Evolutionary conservation across 176 grass and related monocot species (phyloP).

Genomic region (Ensete ventricosum): DNA sequence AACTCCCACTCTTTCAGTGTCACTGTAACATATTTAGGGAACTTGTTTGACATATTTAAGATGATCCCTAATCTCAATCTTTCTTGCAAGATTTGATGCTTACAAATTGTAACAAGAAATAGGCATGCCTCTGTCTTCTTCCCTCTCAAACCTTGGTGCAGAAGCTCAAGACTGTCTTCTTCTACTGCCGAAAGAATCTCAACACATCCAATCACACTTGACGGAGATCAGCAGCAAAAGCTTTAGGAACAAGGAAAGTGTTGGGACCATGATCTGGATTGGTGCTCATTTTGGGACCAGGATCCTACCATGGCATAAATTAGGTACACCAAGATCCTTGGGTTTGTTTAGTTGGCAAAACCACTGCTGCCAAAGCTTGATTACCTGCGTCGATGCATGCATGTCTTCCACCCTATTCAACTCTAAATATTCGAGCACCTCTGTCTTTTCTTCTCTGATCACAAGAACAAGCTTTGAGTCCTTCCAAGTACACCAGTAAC

Average conservation of each 20-base stretch:
- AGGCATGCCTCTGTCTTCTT: neutral
- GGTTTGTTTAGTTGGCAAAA: neutral
- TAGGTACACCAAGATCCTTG: neutral
- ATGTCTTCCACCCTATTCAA: slow-evolving; percentile 7
- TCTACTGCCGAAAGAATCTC: neutral
- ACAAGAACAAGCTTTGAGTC: neutral
- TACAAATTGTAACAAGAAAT: too few species aligned
- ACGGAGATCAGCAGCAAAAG: slow-evolving; percentile 4
- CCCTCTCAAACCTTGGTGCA: neutral
- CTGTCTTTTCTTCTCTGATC: neutral
- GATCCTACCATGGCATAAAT: neutral
- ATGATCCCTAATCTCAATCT: too few species aligned
- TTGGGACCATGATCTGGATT: slow-evolving; percentile 1
- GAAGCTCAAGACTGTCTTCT: neutral
- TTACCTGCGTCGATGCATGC: slow-evolving; percentile 3
- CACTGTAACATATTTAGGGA: too few species aligned
- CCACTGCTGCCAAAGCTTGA: neutral
- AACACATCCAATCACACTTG: neutral
- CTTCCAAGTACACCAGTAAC: neutral
- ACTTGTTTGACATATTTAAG: too few species aligned
- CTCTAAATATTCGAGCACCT: neutral
- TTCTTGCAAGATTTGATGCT: too few species aligned
- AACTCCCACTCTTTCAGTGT: too few species aligned
- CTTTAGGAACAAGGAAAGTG: neutral
- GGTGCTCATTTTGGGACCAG: neutral